phyloP scores from a whole-genome alignment of 345 rosid species.

The Sisymbrium irio region DNA sequence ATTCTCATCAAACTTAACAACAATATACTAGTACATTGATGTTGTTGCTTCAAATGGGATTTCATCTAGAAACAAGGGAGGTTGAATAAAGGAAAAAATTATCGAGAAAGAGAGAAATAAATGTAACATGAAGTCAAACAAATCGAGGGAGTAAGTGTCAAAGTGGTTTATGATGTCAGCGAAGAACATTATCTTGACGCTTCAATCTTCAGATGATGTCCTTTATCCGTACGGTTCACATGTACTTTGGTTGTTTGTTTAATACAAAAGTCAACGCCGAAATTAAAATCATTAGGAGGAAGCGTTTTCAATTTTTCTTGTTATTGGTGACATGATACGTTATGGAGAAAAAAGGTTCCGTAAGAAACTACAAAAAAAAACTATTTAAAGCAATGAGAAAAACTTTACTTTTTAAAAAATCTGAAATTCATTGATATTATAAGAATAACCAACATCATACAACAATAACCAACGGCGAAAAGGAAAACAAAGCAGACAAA shows the following conservation, averaged over 20 bases:
- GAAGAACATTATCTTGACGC: conserved; percentile 17
- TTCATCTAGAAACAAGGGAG: background rate
- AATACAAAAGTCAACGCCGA: conserved; percentile 14
- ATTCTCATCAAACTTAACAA: background rate
- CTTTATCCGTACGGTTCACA: conserved; percentile 35
- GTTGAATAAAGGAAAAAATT: background rate
- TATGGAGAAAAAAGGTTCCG: background rate
- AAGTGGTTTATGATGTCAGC: conserved; percentile 15
- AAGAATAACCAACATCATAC: too few relatives aligned
- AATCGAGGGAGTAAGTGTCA: conserved; percentile 25
- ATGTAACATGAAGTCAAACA: conserved; percentile 24
- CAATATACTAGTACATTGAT: background rate
- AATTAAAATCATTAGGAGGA: background rate
- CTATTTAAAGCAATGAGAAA: background rate
- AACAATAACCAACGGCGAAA: too few relatives aligned
- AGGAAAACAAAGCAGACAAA: background rate
- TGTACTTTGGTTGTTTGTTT: conserved; percentile 27
- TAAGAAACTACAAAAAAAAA: background rate
- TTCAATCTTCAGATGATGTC: background rate
- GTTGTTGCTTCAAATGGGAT: background rate
- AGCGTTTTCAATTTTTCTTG: background rate
- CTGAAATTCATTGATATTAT: too few relatives aligned
- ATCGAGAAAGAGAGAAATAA: background rate
- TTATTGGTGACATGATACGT: conserved; percentile 17
- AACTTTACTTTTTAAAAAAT: too few relatives aligned